Base-by-base conservation (phyloP, 768 basidiomycete species). In the Russula olivacea region DNA sequence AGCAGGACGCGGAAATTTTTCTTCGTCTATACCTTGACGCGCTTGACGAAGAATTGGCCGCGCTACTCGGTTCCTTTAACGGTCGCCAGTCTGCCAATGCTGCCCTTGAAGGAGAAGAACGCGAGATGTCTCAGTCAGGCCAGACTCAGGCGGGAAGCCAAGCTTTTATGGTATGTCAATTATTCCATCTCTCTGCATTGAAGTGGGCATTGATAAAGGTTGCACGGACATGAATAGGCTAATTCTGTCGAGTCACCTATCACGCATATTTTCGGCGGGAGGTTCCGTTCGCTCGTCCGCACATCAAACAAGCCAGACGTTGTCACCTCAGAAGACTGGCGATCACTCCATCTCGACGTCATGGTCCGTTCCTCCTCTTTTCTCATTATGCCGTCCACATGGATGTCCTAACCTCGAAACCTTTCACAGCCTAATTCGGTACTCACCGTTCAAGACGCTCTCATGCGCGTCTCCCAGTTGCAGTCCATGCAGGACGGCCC, bases 311-410 rank as follows among this genome's bases (percentile, higher is more conserved):
- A 91, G 69, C 87, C 86, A 66, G 94, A 98, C 70, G 89, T 88
- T 1, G 87, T 91, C 28, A 83, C 91, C 14, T 94, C 9, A 32
- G 32, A 98, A 73, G 94, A 94, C 56, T 98, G 94, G 87, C 83
- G 93, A 63, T 86, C 89, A 9, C 73, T 99, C 19, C 81, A 90
- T 63, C 77, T 99, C 8, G 95, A 98, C 72, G 95, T 98, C 41
- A 88, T 9, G 79, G 90, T 88, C 53, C 47, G 71, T 60, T 32
- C 21, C 34, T 15, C 21, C 21, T 28, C 28, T 4, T 34, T 34
- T 34, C 28, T 30, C 28, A 23, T 38, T 19, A 9, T 3, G 2
- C 19, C 11, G 4, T 11, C 8, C 6, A 2, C 4, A 4, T 17
- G 34, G 34, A 40, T 40, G 40, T 40, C 34, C 38, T 48, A 57